Evolutionary conservation across 2,329 filamentous ascomycete genomes (phyloP).

Genomic region (Fusarium luffae): DNA sequence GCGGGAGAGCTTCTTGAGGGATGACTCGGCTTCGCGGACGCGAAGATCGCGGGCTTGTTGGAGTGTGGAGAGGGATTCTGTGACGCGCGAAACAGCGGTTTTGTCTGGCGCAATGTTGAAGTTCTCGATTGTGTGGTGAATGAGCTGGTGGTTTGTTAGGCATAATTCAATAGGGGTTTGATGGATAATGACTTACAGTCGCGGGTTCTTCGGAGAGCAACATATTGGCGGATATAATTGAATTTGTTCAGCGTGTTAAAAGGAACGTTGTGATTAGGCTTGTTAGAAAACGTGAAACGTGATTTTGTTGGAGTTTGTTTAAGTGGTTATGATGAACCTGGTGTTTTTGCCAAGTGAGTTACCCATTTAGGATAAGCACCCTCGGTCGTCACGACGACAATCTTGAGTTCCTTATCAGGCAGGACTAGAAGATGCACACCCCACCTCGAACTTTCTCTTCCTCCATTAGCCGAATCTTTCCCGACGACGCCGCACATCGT

Average conservation of each 20-base stretch:
- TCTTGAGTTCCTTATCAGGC: constrained; percentile 5
- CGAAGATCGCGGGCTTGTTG: constrained; percentile 84
- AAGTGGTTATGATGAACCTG: constrained; percentile 9
- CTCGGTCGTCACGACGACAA: constrained; percentile 50
- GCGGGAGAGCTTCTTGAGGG: constrained; percentile 78
- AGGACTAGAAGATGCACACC: background rate
- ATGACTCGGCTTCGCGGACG: constrained; percentile 74
- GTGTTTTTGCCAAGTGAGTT: constrained; percentile 14
- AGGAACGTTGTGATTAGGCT: background rate
- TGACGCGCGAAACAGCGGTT: constrained; percentile 82
- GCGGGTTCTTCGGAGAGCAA: constrained; percentile 94
- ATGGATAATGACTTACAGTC: constrained; percentile 66
- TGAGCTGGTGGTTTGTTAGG: constrained; percentile 68
- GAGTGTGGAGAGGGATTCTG: constrained; percentile 85
- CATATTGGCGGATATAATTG: constrained; percentile 68
- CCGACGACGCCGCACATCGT: constrained; percentile 37
- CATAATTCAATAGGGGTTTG: background rate
- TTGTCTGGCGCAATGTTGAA: constrained; percentile 96
- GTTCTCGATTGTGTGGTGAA: constrained; percentile 90
- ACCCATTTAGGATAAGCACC: constrained; percentile 11
- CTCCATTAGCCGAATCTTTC: constrained; percentile 34
- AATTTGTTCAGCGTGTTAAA: background rate
- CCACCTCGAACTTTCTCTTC: background rate
- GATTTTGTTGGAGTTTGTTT: background rate
- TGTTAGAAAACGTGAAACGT: background rate